A percentile compares a stretch with the other conserved stretches of the same genome.
These are phyloP conservation scores for Tremellales sp. DNA, from an alignment of 1,284 basidiomycete species.

Conservation along the genomic window DNA sequence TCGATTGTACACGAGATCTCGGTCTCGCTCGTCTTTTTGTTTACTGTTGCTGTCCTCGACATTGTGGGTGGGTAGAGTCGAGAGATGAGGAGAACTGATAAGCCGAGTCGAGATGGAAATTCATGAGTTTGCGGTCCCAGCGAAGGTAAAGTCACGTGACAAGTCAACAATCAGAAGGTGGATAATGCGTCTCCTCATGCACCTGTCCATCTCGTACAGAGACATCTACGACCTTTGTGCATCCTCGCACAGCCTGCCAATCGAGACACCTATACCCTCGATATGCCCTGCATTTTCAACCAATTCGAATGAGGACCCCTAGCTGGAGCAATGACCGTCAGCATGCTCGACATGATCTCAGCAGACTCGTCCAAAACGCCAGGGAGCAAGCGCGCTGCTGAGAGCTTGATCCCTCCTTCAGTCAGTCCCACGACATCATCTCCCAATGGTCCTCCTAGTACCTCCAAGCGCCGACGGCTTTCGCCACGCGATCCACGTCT, in stretches of 20 bases:
- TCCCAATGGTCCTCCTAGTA: no score
- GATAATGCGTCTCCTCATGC: no score
- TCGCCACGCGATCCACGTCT: background rate
- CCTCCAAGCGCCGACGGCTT: background rate
- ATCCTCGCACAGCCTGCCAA: no score
- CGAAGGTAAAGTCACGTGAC: background rate
- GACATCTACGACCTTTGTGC: no score
- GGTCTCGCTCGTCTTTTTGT: slow-evolving; percentile 90
- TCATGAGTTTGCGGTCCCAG: no score
- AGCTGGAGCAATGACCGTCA: no score
- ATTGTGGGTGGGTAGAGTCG: slow-evolving; percentile 49
- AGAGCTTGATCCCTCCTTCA: background rate
- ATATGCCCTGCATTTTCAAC: no score
- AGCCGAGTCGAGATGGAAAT: background rate
- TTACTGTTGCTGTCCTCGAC: slow-evolving; percentile 61
- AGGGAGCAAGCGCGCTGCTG: background rate
- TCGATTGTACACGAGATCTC: slow-evolving; percentile 75
- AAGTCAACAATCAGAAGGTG: no score
- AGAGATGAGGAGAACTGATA: background rate
- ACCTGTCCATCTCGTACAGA: no score
- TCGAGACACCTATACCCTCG: no score
- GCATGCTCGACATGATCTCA: no score
- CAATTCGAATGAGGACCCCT: no score
- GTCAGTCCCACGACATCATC: background rate
- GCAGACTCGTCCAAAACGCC: slow-evolving; percentile 4